Conservation (phyloP, 306 rosid genomes). For the Dalbergia oliveri region DNA sequence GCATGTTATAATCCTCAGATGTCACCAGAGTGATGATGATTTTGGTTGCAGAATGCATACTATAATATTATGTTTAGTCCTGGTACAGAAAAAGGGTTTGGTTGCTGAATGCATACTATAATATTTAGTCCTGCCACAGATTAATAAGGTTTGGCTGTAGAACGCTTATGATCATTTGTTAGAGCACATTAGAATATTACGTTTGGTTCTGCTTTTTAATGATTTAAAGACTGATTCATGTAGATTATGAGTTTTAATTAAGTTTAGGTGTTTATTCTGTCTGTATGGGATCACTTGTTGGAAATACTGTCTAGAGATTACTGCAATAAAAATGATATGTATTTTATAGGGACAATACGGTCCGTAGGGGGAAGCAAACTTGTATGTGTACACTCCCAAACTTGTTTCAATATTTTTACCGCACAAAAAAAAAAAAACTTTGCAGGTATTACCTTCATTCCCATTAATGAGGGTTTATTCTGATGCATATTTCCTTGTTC, state of each 20-base stretch:
- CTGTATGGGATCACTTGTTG: conserved; percentile 8
- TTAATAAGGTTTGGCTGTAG: neutral
- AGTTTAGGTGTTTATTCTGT: conserved; percentile 50
- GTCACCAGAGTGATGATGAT: conserved; percentile 39
- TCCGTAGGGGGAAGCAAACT: neutral
- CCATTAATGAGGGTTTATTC: too few relatives aligned
- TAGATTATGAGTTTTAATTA: neutral
- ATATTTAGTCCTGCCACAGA: neutral
- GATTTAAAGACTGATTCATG: neutral
- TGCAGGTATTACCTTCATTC: too few relatives aligned
- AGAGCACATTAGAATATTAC: too few relatives aligned
- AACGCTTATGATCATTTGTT: neutral
- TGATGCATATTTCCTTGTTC: too few relatives aligned
- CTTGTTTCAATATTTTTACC: too few relatives aligned
- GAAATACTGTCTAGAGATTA: too few relatives aligned
- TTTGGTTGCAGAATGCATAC: neutral
- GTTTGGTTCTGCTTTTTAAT: neutral
- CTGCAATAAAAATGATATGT: too few relatives aligned
- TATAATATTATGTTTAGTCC: neutral
- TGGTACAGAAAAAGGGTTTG: neutral
- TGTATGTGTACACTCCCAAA: too few relatives aligned
- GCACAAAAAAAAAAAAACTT: too few relatives aligned
- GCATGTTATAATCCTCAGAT: conserved; percentile 9
- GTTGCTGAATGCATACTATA: neutral
- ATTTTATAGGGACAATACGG: too few relatives aligned